phyloP scores from a whole-genome alignment of 2,329 filamentous ascomycete species.

The Chrysoporthe austroafricana region DNA sequence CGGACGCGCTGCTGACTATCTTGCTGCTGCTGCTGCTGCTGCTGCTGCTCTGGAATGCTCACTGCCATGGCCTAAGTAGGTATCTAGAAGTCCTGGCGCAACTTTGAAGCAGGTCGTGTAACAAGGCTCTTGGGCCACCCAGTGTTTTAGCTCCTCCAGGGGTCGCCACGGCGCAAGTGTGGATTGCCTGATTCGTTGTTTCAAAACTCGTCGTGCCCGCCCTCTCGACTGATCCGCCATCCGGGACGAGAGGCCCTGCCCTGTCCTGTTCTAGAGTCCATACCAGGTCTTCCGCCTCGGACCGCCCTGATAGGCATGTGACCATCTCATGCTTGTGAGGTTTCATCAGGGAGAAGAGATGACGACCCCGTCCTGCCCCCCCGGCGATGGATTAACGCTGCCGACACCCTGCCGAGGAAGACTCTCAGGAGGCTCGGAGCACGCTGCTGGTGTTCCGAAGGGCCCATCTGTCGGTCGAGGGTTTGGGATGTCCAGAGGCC shows the following conservation, averaged over 20 bases:
- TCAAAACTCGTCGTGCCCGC: constrained; percentile 19
- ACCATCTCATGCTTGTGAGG: constrained; percentile 6
- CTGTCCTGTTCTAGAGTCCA: background rate
- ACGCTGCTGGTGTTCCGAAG: background rate
- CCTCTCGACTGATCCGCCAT: constrained; percentile 1
- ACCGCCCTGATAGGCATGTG: background rate
- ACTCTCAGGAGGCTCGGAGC: background rate
- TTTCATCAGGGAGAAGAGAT: constrained; percentile 13
- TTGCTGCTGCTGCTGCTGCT: too few relatives aligned
- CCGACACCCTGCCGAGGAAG: background rate
- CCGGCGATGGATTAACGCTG: background rate
- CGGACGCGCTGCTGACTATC: background rate
- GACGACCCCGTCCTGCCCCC: background rate
- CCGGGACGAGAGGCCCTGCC: background rate
- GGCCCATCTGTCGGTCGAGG: background rate
- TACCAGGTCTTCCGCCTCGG: background rate
- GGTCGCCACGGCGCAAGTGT: constrained; percentile 16
- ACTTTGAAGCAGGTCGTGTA: constrained; percentile 45
- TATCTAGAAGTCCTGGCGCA: constrained; percentile 35
- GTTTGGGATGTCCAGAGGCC: background rate
- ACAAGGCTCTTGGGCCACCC: constrained; percentile 32
- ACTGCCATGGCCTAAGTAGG: background rate
- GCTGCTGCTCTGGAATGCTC: too few relatives aligned
- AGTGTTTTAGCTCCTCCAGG: constrained; percentile 22
- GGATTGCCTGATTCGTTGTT: constrained; percentile 25